A percentile compares a stretch with the other conserved stretches of the same genome.
Conservation (phyloP, 2,329 filamentous ascomycete species). For the Colletotrichum filicis region DNA sequence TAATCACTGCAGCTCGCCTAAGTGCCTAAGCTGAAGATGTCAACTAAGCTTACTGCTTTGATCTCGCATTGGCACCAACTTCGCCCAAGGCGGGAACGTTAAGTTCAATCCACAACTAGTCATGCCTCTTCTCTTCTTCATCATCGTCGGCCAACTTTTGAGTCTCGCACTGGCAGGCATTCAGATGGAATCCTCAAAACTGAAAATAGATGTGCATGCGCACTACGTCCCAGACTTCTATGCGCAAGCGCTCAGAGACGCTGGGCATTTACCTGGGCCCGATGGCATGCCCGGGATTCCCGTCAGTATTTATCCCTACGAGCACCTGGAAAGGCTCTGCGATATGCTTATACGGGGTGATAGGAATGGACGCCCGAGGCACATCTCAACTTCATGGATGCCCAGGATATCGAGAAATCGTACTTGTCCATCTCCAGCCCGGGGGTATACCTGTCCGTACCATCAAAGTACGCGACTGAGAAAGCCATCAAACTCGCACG, state of each 20-base stretch:
- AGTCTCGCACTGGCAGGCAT: background rate
- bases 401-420: conserved; percentile 36
- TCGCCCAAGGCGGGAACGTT: background rate
- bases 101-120: background rate
- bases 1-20: background rate
- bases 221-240: conserved; percentile 42
- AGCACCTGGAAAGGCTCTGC: rapidly evolving
- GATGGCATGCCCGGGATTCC: conserved; percentile 41
- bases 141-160: background rate
- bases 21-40: background rate
- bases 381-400: conserved; percentile 39
- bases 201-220: conserved; percentile 40
- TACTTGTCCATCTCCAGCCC: conserved; percentile 41
- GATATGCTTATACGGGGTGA: background rate
- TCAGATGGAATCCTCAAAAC: background rate
- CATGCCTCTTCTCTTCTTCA: background rate
- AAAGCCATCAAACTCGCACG: conserved; percentile 46
- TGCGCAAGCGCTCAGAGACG: conserved; percentile 35
- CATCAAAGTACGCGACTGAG: conserved; percentile 36
- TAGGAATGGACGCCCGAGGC: conserved; percentile 14
- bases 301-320: conserved; percentile 14
- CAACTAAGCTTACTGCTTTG: too few relatives aligned
- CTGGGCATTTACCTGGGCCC: conserved; percentile 39
- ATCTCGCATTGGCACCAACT: background rate
- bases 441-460: conserved; percentile 39